These are phyloP conservation scores for Spirogloea muscicola DNA, from an alignment of 139 green algal genomes.

Conservation along the genomic window DNA sequence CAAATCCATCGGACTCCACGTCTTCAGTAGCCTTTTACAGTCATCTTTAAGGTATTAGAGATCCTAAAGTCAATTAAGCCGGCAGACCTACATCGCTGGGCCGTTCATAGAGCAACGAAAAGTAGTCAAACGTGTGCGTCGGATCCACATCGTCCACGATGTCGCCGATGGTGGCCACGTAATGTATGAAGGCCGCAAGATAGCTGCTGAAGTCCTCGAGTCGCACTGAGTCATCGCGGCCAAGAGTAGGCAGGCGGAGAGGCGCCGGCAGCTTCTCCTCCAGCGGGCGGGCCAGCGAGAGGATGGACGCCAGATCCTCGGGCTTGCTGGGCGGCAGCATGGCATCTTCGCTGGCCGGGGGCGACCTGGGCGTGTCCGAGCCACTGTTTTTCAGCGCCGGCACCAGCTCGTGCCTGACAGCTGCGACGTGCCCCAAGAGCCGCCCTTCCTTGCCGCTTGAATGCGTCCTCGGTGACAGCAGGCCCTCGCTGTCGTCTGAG, in stretches of 20 bases:
- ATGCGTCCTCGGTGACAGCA: not conserved
- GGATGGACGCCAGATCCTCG: not conserved
- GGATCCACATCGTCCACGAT: slow-evolving; percentile 34
- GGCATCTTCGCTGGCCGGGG: too few relatives aligned
- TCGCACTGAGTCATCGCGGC: not conserved
- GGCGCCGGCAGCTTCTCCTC: too few relatives aligned
- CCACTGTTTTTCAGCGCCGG: not conserved
- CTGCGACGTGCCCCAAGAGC: too few relatives aligned
- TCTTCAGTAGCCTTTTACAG: too few relatives aligned
- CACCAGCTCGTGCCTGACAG: too few relatives aligned
- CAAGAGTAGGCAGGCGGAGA: too few relatives aligned
- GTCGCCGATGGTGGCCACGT: slow-evolving; percentile 37
- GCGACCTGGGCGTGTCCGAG: too few relatives aligned
- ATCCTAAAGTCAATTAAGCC: too few relatives aligned
- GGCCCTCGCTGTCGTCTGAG: slow-evolving; percentile 2
- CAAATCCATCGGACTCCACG: too few relatives aligned
- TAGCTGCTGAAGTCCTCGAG: not conserved
- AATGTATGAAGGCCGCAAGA: slow-evolving; percentile 11
- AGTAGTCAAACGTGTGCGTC: slow-evolving; percentile 43
- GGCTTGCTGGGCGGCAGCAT: not conserved
- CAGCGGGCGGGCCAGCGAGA: too few relatives aligned
- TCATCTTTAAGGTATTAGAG: too few relatives aligned
- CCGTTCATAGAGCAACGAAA: slow-evolving; percentile 28
- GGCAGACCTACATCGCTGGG: slow-evolving; percentile 12
- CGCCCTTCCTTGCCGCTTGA: not conserved